phyloP scores from a whole-genome alignment of 306 rosid genomes.

The Ormosia semicastrata region DNA sequence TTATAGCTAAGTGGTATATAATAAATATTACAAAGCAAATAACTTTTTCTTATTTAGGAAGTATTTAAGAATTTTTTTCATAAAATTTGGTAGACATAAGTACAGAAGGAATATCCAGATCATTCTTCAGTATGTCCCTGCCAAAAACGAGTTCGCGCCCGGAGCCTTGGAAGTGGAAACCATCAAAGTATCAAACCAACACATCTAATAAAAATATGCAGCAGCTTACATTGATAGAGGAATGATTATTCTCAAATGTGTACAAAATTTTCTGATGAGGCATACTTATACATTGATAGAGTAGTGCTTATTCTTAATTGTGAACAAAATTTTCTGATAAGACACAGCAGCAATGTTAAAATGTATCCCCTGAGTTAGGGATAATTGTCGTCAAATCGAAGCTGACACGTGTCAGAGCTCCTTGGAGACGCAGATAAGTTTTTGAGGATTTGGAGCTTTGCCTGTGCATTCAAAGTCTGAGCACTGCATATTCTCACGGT shows the following conservation, averaged over 20 bases:
- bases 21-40: too few relatives aligned
- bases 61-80: too few relatives aligned
- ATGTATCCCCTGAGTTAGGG: not conserved
- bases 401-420: not conserved
- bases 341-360: not conserved
- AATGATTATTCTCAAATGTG: not conserved
- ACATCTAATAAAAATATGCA: not conserved
- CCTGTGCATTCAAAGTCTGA: not conserved
- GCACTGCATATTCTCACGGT: not conserved
- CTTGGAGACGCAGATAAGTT: not conserved
- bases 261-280: not conserved
- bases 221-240: not conserved
- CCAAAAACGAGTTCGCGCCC: too few relatives aligned
- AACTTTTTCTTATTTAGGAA: too few relatives aligned
- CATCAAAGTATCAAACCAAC: too few relatives aligned
- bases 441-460: not conserved
- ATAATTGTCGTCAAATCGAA: not conserved
- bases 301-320: not conserved
- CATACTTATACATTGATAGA: not conserved
- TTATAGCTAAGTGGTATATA: too few relatives aligned
- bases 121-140: too few relatives aligned
- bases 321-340: not conserved
- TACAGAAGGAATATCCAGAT: too few relatives aligned
- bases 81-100: too few relatives aligned
- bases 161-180: too few relatives aligned